Conservation (phyloP, 257 asterid species). For the Rhazya stricta region DNA sequence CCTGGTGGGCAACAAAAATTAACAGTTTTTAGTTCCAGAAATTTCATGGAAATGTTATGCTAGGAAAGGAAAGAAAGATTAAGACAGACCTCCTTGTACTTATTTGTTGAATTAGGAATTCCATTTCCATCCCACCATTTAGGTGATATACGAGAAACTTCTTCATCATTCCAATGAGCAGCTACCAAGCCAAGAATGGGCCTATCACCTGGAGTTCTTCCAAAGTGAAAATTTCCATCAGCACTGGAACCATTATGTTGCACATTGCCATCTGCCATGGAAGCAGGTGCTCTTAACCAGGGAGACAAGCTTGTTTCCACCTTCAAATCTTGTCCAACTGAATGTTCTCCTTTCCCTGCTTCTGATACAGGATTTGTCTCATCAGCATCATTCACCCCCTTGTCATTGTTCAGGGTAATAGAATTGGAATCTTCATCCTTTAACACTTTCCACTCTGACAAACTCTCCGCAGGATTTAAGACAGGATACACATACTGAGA, state of each 20-base stretch:
- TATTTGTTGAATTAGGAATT: slow-evolving; percentile 87
- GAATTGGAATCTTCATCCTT: slow-evolving; percentile 35
- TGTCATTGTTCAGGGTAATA: slow-evolving; percentile 17
- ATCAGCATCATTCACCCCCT: slow-evolving; percentile 19
- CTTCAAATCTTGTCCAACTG: slow-evolving; percentile 33
- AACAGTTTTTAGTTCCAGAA: not conserved
- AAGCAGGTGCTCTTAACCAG: slow-evolving; percentile 53
- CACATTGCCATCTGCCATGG: slow-evolving; percentile 26
- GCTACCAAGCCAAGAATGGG: slow-evolving; percentile 95
- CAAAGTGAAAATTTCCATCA: slow-evolving; percentile 23
- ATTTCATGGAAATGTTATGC: not conserved
- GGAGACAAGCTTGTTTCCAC: slow-evolving; percentile 48
- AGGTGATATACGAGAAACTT: slow-evolving; percentile 48
- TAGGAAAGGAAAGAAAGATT: slow-evolving; percentile 6
- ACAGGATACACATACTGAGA: slow-evolving; percentile 63
- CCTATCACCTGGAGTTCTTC: slow-evolving; percentile 56
- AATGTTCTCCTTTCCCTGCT: slow-evolving; percentile 21
- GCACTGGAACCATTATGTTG: slow-evolving; percentile 19
- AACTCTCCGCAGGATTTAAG: slow-evolving; percentile 41
- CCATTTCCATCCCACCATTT: slow-evolving; percentile 92
- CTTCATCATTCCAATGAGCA: slow-evolving; percentile 82
- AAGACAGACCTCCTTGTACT: slow-evolving; percentile 76
- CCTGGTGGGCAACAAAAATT: slow-evolving; percentile 19
- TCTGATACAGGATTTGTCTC: slow-evolving; percentile 26
- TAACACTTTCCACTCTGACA: slow-evolving; percentile 36